Conservation (phyloP, 2,329 filamentous ascomycete genomes). For the Exophiala viscosa region DNA sequence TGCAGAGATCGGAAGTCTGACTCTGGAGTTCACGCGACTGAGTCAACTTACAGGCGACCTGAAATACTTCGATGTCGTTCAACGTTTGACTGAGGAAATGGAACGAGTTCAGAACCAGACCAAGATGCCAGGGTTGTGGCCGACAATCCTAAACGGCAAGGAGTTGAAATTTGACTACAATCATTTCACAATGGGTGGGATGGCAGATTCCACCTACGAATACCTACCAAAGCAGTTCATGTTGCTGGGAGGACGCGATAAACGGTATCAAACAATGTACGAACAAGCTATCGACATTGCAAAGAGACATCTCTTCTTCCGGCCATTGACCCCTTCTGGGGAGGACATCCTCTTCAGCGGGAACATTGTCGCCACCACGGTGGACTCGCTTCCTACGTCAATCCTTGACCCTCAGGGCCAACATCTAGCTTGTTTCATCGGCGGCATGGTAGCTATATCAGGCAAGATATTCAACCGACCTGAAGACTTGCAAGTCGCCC, state of each 20-base stretch:
- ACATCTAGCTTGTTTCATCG: slow-evolving; percentile 67
- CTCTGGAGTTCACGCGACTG: slow-evolving; percentile 41
- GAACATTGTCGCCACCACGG: slow-evolving; percentile 38
- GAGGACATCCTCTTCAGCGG: slow-evolving; percentile 65
- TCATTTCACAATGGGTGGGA: slow-evolving; percentile 53
- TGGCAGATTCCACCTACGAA: slow-evolving; percentile 57
- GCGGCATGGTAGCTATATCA: slow-evolving; percentile 66
- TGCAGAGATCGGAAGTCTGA: slow-evolving; percentile 40
- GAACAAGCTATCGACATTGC: slow-evolving; percentile 63
- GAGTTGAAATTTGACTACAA: slow-evolving; percentile 30
- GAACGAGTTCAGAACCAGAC: slow-evolving; percentile 35
- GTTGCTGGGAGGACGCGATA: slow-evolving; percentile 68
- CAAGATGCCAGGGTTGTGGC: slow-evolving; percentile 40
- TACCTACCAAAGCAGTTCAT: slow-evolving; percentile 65
- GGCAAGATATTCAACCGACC: slow-evolving; percentile 57
- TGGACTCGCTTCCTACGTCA: slow-evolving; percentile 26
- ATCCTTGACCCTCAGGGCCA: slow-evolving; percentile 41
- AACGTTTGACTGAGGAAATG: slow-evolving; percentile 35
- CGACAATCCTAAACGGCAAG: slow-evolving; percentile 33
- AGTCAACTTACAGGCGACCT: slow-evolving; percentile 38
- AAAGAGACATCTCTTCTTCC: slow-evolving; percentile 70
- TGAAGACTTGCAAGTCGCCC: slow-evolving; percentile 54
- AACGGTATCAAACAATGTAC: slow-evolving; percentile 65
- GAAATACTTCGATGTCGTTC: slow-evolving; percentile 39
- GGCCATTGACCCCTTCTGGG: slow-evolving; percentile 66